Percentiles rank a stretch among this genome's conserved stretches.
These are phyloP conservation scores for Crithidia sp. DNA, from an alignment of 208 protist genomes.

Conservation along the genomic window DNA sequence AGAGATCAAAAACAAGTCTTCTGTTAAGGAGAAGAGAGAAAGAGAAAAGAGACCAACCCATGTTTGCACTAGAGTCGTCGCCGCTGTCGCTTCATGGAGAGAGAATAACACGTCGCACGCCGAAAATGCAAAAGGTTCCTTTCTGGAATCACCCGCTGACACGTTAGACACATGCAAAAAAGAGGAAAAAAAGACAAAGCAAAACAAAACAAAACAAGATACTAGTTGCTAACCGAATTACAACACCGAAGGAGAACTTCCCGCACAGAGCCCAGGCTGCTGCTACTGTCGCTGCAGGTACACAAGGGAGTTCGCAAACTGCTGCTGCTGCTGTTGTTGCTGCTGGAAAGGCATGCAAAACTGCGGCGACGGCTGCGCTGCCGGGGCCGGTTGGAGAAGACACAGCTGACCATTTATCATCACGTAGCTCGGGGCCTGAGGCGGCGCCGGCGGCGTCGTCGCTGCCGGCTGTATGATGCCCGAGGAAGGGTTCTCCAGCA, in stretches of 20 bases:
- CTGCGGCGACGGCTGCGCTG: neutral
- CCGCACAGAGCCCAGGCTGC: neutral
- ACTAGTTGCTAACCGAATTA: too few relatives aligned
- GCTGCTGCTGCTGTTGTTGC: conserved; percentile 5
- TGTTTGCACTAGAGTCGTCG: neutral
- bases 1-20: too few relatives aligned
- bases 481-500: neutral
- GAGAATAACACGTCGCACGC: neutral
- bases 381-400: neutral
- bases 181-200: neutral
- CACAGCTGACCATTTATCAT: conserved; percentile 23
- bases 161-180: neutral
- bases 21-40: neutral
- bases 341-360: neutral
- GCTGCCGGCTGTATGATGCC: neutral
- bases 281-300: neutral
- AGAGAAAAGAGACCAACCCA: neutral
- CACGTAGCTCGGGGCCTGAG: conserved; percentile 10
- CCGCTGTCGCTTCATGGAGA: neutral
- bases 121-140: neutral
- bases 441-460: neutral
- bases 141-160: neutral
- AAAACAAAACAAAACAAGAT: neutral
- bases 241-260: too few relatives aligned
- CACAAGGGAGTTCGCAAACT: conserved; percentile 1